phyloP scores from a whole-genome alignment of 2,329 filamentous ascomycete genomes.

The Trichoderma afroharzianum region DNA sequence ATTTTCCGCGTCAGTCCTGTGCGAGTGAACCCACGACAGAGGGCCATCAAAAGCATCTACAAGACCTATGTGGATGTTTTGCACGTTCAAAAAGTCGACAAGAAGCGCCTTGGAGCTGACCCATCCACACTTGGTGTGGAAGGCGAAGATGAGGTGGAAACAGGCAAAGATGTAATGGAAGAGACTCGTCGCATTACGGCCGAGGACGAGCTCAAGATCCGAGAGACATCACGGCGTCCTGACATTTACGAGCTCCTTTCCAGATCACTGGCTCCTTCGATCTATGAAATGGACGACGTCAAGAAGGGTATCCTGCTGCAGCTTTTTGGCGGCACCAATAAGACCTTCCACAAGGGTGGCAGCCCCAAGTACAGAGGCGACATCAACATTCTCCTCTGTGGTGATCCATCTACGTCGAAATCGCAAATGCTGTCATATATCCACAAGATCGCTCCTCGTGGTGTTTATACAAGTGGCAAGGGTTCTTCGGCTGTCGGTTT shows the following conservation, averaged over 20 bases:
- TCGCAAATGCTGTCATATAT: conserved; percentile 93
- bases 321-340: conserved; percentile 96
- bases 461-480: conserved; percentile 77
- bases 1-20: conserved; percentile 96
- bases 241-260: conserved; percentile 93
- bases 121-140: conserved; percentile 81
- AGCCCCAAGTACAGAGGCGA: conserved; percentile 95
- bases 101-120: conserved; percentile 89
- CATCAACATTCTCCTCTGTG: conserved; percentile 94
- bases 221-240: conserved; percentile 68
- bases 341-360: conserved; percentile 93
- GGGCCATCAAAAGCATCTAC: conserved; percentile 90
- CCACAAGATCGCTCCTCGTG: conserved; percentile 92
- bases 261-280: conserved; percentile 85
- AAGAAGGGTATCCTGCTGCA: conserved; percentile 98
- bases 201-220: conserved; percentile 89
- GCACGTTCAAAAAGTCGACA: conserved; percentile 95
- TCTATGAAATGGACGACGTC: conserved; percentile 97
- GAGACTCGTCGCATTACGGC: conserved; percentile 78
- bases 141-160: conserved; percentile 61
- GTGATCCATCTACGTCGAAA: conserved; percentile 94
- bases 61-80: conserved; percentile 97
- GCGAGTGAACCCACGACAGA: conserved; percentile 86
- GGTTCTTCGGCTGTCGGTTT: conserved; percentile 78
- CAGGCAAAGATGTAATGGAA: conserved; percentile 72